A percentile compares a stretch with the other conserved stretches of the same genome.
These are phyloP conservation scores for Hymenoscyphus fructigenus DNA, from an alignment of 2,329 filamentous ascomycete species.

Conservation along the genomic window DNA sequence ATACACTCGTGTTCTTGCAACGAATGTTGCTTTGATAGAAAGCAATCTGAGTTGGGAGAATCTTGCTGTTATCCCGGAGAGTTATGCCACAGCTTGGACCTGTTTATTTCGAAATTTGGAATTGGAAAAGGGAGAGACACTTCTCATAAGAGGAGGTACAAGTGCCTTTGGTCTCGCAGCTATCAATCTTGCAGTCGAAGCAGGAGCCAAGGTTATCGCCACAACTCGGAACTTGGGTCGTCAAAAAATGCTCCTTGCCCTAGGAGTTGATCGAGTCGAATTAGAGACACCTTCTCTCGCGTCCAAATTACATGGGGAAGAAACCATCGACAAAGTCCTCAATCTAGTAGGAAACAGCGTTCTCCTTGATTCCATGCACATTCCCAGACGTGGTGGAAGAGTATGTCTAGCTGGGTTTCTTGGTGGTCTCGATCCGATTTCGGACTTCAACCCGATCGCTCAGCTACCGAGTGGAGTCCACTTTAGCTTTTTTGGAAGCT, in stretches of 20 bases:
- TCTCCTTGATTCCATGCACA: slow-evolving; percentile 22
- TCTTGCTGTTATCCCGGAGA: slow-evolving; percentile 27
- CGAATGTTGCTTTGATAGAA: slow-evolving; percentile 20
- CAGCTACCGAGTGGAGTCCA: slow-evolving; percentile 22
- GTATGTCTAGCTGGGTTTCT: slow-evolving; percentile 24
- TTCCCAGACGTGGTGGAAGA: slow-evolving; percentile 18
- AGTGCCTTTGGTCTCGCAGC: slow-evolving; percentile 10
- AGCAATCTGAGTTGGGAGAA: slow-evolving; percentile 24
- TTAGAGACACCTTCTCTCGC: slow-evolving; percentile 14
- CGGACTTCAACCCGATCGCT: slow-evolving; percentile 21
- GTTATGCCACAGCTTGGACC: slow-evolving; percentile 28
- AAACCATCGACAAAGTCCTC: slow-evolving; percentile 16
- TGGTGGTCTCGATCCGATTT: slow-evolving; percentile 22
- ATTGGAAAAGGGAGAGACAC: slow-evolving; percentile 18
- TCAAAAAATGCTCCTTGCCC: neutral
- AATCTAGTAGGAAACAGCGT: slow-evolving; percentile 22
- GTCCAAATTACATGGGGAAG: slow-evolving; percentile 6
- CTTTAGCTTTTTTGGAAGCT: slow-evolving; percentile 23
- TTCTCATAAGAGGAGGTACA: slow-evolving; percentile 16
- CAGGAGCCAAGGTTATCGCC: slow-evolving; percentile 21
- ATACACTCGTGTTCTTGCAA: slow-evolving; percentile 22
- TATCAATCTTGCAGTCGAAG: slow-evolving; percentile 9
- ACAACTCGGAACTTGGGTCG: slow-evolving; percentile 21
- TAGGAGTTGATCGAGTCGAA: slow-evolving; percentile 20
- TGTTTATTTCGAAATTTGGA: slow-evolving; percentile 26